Conservation (phyloP, 768 basidiomycete species). For the Chalciporus pseudorubinellus region DNA sequence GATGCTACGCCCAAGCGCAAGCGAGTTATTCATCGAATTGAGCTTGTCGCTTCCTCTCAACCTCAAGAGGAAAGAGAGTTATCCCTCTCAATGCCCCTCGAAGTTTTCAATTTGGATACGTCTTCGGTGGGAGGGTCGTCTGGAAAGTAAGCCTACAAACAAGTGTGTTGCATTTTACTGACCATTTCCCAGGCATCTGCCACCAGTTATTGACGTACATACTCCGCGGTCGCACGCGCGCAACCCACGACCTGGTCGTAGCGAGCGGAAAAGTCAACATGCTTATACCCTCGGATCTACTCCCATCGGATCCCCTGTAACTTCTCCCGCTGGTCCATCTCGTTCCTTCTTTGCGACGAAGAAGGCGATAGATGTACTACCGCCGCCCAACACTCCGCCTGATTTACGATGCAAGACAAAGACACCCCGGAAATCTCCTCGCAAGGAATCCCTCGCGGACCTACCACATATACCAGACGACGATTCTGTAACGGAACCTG, state of each 20-base stretch:
- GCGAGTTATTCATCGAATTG: conserved; percentile 25
- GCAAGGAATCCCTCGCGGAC: conserved; percentile 7
- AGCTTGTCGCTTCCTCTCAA: conserved; percentile 32
- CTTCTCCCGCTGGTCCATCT: not conserved
- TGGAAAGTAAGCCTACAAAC: conserved; percentile 16
- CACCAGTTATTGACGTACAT: too few relatives aligned
- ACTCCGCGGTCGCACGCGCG: not conserved
- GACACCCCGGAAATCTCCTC: not conserved
- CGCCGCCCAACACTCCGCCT: not conserved
- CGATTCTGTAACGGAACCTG: conserved; percentile 31
- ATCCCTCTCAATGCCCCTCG: conserved; percentile 6
- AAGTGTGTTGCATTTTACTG: not conserved
- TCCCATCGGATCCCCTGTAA: conserved; percentile 1
- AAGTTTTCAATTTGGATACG: not conserved
- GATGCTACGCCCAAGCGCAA: conserved; percentile 37
- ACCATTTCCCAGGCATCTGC: conserved; percentile 7
- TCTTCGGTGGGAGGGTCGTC: not conserved
- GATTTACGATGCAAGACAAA: not conserved
- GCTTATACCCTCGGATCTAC: conserved; percentile 1
- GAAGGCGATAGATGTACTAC: not conserved
- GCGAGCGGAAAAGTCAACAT: conserved; percentile 1
- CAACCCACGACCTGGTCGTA: not conserved
- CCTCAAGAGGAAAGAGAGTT: conserved; percentile 33
- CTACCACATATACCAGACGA: conserved; percentile 11
- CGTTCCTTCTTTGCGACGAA: not conserved